phyloP scores from a whole-genome alignment of 2,329 filamentous ascomycete species.

The Colletotrichum lentis region DNA sequence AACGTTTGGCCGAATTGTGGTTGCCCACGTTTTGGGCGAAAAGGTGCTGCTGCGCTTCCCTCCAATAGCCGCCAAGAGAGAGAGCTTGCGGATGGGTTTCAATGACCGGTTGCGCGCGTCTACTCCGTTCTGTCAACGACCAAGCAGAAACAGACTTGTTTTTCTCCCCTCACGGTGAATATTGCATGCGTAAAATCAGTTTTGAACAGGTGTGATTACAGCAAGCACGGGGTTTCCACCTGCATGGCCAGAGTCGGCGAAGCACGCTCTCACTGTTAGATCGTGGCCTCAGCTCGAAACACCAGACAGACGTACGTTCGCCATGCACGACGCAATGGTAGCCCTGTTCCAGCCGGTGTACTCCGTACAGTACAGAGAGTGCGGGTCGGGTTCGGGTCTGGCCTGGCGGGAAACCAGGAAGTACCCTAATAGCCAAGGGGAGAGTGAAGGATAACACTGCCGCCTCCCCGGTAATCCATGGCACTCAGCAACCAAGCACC shows the following conservation, averaged over 20 bases:
- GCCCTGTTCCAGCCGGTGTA: constrained; percentile 30
- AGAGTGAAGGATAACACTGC: constrained; percentile 1
- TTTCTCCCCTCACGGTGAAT: not conserved
- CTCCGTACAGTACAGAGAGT: too few species aligned
- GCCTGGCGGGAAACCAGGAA: constrained; percentile 18
- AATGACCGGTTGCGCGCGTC: constrained; percentile 4
- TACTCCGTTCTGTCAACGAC: not conserved
- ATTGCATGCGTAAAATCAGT: constrained; percentile 21
- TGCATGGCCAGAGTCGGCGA: constrained; percentile 34
- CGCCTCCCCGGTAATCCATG: constrained; percentile 1
- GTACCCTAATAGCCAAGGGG: not conserved
- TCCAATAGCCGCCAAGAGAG: constrained; percentile 24
- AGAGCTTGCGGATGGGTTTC: constrained; percentile 21
- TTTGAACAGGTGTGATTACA: constrained; percentile 26
- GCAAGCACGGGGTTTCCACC: constrained; percentile 29
- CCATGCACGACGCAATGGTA: constrained; percentile 34
- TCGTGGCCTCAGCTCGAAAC: constrained; percentile 37
- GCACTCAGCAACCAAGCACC: constrained; percentile 13
- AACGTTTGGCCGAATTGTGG: constrained; percentile 6
- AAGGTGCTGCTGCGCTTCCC: constrained; percentile 10
- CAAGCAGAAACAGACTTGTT: not conserved
- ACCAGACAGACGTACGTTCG: constrained; percentile 34
- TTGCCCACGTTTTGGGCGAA: constrained; percentile 6
- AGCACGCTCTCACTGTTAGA: constrained; percentile 24
- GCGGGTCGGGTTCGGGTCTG: constrained; percentile 24